A percentile compares a stretch with the other conserved stretches of the same genome.
These are phyloP conservation scores for Chenopodium quinoa DNA, from an alignment of 148 eudicot species.

Conservation along the genomic window DNA sequence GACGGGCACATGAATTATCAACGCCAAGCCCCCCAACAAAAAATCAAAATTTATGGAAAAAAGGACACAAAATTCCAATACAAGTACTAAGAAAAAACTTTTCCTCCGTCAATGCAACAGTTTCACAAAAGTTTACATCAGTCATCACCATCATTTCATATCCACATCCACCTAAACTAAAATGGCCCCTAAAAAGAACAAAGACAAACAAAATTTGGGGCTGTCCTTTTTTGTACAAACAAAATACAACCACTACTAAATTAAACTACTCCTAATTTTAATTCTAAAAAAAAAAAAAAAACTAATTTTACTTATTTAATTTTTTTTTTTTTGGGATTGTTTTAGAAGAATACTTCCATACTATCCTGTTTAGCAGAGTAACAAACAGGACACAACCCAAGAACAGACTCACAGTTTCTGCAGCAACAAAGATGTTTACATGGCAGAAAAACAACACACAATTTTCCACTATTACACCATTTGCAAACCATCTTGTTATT, in stretches of 20 bases:
- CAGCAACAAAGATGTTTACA: constrained; percentile 24
- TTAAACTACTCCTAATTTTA: background rate
- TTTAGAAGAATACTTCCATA: constrained; percentile 7
- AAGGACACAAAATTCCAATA: too few relatives aligned
- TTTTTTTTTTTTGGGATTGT: too few relatives aligned
- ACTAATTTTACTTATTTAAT: too few relatives aligned
- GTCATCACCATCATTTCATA: constrained; percentile 10
- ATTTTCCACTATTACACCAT: background rate
- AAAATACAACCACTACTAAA: background rate
- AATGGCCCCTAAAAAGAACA: background rate
- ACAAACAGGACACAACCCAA: constrained; percentile 16
- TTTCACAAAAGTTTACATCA: background rate
- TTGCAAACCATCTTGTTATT: background rate
- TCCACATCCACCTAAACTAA: constrained; percentile 2
- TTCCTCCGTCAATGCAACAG: too few relatives aligned
- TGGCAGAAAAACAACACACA: constrained; percentile 10
- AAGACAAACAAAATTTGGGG: background rate
- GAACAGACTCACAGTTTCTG: background rate
- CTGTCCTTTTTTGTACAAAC: background rate
- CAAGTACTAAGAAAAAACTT: too few relatives aligned
- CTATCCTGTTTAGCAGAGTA: background rate
- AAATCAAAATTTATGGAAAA: too few relatives aligned
- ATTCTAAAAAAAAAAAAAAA: background rate
- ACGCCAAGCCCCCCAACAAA: too few relatives aligned
- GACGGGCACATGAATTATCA: too few relatives aligned